Conservation (phyloP, 2,329 filamentous ascomycete genomes). For the Geosmithia putterillii region DNA sequence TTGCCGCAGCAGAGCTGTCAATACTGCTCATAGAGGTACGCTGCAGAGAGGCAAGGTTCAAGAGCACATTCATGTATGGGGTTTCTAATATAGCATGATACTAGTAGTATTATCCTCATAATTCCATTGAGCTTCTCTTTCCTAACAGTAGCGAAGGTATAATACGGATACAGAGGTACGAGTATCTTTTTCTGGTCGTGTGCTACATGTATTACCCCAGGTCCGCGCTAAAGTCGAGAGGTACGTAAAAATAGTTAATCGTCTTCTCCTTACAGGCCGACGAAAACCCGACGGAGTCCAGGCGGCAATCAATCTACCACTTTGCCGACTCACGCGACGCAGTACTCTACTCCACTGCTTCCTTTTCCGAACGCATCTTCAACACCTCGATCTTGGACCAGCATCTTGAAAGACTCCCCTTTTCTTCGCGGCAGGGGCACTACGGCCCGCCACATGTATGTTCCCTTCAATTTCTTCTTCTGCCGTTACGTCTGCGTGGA, state of each 20-base stretch:
- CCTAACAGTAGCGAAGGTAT: no score
- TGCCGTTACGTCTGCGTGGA: background rate
- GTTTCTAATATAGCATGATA: no score
- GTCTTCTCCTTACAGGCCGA: background rate
- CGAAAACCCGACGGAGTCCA: conserved; percentile 1
- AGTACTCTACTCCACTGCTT: background rate
- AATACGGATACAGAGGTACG: no score
- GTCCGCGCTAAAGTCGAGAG: background rate
- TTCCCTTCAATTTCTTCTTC: background rate
- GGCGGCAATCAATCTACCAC: background rate
- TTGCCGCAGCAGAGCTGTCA: no score
- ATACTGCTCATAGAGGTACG: no score
- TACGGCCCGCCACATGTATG: background rate
- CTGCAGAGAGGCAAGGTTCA: no score
- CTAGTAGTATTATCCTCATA: no score
- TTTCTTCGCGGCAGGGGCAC: background rate
- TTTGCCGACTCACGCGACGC: background rate
- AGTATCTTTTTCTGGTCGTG: no score
- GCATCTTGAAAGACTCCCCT: background rate
- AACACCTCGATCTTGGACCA: background rate
- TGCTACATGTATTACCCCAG: no score
- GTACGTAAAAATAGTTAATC: background rate
- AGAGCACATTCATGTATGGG: no score
- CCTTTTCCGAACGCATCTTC: background rate
- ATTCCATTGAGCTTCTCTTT: no score